Evolutionary conservation across 1,284 basidiomycete species (phyloP), one percentile per base, ranked within the genome.

Genomic region (Clitocybe nebularis): DNA sequence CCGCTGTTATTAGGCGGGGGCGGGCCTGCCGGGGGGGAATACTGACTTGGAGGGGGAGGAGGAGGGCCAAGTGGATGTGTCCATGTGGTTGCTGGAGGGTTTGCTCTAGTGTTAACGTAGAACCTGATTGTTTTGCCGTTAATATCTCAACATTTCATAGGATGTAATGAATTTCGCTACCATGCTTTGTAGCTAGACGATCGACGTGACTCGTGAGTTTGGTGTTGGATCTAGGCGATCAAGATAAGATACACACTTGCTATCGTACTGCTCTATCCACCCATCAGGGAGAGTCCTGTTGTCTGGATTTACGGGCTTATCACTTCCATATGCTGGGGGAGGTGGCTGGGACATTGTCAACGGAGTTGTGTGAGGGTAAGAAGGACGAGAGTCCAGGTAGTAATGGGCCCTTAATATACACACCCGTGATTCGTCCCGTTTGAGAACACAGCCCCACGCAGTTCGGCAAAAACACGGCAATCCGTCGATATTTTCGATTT

Each of bases 121-220:
- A 52, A 55, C 52, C 54, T 50, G 82, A 63, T 35, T 72, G 72
- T 23, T 57, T n/a, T n/a, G n/a, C 56, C 0, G 78, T 83, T 51
- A 87, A 77, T 34, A 87, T 79, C 50, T 86, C 87, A 67, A 77
- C 87, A 83, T 84, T 86, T 24, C 16, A n/a, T 2, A 24, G 22
- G n/a, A 10, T 32, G 32, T 24, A 14, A 13, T 28, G 9, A 14
- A 13, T 5, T 16, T 17, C 74, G 39, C n/a, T 49, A 85, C 84
- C 84, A 88, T 48, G 79, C 60, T 44, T 73, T 75, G 56, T 87
- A 86, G 46, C 84, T 87, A 57, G 20, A 46, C n/a, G n/a, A n/a
- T n/a, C n/a, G n/a, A n/a, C n/a, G n/a, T n/a, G n/a, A n/a, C n/a
- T 55, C 51, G 54, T 42, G 50, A 58, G 46, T 51, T 45, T 35